Percentiles rank a stretch among this genome's conserved stretches.
These are phyloP conservation scores for Iris macrosiphon DNA, from an alignment of 106 monocot species.

Conservation along the genomic window DNA sequence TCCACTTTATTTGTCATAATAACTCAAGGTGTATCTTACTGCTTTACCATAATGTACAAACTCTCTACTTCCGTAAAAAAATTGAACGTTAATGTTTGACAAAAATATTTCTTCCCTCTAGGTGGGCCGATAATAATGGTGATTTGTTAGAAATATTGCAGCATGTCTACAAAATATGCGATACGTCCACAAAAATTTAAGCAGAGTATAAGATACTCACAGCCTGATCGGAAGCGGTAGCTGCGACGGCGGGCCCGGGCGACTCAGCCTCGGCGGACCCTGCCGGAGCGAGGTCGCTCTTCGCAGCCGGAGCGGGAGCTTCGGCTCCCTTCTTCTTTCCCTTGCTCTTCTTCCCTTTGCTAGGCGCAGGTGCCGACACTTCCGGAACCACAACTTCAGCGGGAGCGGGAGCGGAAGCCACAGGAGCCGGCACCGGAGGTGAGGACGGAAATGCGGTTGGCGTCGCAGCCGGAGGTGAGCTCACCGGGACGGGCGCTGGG, in stretches of 20 bases:
- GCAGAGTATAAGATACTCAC: no score
- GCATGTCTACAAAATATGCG: not conserved
- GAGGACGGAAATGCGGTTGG: not conserved
- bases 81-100: not conserved
- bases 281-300: not conserved
- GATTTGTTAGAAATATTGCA: not conserved
- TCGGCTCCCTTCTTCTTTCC: constrained; percentile 6
- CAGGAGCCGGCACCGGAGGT: not conserved
- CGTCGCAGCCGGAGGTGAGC: no score
- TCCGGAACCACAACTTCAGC: not conserved
- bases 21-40: no score
- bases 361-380: constrained; percentile 1
- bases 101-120: no score
- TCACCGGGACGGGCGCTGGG: not conserved
- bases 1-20: no score
- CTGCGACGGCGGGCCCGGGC: no score
- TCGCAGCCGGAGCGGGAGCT: not conserved
- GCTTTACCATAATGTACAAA: no score
- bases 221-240: constrained; percentile 7
- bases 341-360: constrained; percentile 4
- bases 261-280: constrained; percentile 5
- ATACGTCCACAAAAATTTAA: not conserved
- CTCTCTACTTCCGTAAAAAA: no score
- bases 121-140: no score
- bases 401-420: not conserved